These are phyloP conservation scores for Ilex aquifolium DNA, from an alignment of 257 asterid genomes.

Conservation along the genomic window DNA sequence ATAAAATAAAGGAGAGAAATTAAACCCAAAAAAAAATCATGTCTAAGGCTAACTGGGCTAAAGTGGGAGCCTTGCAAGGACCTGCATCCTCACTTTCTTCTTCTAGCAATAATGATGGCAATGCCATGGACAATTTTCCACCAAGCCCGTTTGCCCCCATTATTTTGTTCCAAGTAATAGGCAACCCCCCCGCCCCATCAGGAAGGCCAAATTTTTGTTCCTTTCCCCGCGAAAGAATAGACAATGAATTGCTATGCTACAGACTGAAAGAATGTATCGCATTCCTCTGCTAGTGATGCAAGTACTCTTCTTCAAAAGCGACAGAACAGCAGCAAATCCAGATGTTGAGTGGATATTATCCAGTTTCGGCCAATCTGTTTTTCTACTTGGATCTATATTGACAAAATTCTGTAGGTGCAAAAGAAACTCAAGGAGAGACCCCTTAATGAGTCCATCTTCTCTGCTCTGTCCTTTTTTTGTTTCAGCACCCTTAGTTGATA, in stretches of 20 bases:
- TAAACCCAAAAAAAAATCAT: conserved; percentile 30
- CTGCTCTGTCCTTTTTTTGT: conserved; percentile 12
- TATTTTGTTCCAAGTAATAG: not conserved
- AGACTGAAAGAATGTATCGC: conserved; percentile 54
- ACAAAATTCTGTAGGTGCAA: conserved; percentile 26
- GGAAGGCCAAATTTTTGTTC: conserved; percentile 20
- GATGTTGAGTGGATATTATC: conserved; percentile 14
- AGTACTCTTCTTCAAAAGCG: conserved; percentile 35
- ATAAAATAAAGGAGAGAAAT: not conserved
- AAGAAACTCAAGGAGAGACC: not conserved
- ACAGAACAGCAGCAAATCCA: conserved; percentile 21
- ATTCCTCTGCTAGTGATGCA: conserved; percentile 31
- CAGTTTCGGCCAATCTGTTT: conserved; percentile 10
- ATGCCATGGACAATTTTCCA: too few relatives aligned
- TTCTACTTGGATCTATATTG: conserved; percentile 8
- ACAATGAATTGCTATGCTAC: conserved; percentile 50
- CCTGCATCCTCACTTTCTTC: conserved; percentile 7
- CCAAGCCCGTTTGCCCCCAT: conserved; percentile 1
- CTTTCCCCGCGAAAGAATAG: conserved; percentile 43
- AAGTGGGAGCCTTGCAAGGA: conserved; percentile 20
- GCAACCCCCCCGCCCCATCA: not conserved
- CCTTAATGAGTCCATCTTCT: conserved; percentile 17
- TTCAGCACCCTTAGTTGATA: conserved; percentile 11
- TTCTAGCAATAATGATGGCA: too few relatives aligned
- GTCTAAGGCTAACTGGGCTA: conserved; percentile 31